Percentiles rank a stretch among this genome's conserved stretches.
phyloP scores from a whole-genome alignment of 139 green algal genomes.

The Deuterostichococcus epilithicus region DNA sequence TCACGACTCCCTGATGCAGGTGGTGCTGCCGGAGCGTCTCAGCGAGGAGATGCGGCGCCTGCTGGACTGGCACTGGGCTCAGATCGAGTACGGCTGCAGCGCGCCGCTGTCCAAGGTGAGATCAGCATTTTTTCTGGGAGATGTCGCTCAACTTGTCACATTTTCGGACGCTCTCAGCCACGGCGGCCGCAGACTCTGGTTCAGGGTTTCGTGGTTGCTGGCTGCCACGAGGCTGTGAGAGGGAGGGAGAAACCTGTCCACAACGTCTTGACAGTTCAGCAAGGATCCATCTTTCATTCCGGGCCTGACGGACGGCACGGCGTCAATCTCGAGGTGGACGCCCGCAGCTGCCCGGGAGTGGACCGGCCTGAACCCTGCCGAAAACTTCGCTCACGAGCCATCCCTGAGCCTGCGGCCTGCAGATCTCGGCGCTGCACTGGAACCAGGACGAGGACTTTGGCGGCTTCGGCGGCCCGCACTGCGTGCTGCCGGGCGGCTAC shows the following conservation, averaged over 20 bases:
- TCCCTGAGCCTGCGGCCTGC: not conserved
- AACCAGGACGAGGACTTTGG: conserved; percentile 80
- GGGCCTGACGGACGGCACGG: no score
- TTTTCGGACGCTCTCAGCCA: no score
- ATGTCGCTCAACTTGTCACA: not conserved
- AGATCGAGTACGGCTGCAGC: conserved; percentile 87
- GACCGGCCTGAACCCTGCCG: no score
- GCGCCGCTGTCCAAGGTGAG: conserved; percentile 42
- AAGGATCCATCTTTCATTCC: no score
- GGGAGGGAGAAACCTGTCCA: no score
- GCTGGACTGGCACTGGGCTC: conserved; percentile 82
- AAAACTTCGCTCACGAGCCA: no score
- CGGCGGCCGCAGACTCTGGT: no score
- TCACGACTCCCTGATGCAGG: not conserved
- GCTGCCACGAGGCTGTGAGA: no score
- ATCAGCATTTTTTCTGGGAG: no score
- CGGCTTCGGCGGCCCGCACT: conserved; percentile 84
- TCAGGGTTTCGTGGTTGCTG: not conserved
- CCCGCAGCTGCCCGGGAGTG: no score
- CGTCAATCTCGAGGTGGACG: no score
- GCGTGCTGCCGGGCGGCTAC: conserved; percentile 80
- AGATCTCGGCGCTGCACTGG: conserved; percentile 70
- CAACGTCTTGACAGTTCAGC: no score
- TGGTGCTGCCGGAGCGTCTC: conserved; percentile 14
- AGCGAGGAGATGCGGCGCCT: conserved; percentile 38